Evolutionary conservation across 208 protist genomes (phyloP).

Genomic region (Leishmania amazonensis): DNA sequence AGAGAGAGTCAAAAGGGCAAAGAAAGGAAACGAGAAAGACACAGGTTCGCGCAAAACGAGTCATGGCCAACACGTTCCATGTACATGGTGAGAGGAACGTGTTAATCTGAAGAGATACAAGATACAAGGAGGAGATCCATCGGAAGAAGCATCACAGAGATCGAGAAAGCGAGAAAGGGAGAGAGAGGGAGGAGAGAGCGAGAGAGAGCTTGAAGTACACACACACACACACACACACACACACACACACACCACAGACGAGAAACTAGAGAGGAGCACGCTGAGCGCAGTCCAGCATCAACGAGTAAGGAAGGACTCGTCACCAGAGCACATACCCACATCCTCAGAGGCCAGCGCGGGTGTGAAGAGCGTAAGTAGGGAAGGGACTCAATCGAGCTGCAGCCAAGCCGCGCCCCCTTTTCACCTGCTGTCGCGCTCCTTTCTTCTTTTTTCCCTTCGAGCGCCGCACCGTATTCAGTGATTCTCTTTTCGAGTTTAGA

Average conservation of each 20-base stretch:
- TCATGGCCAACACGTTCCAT: neutral
- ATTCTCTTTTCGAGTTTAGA: slow-evolving; percentile 28
- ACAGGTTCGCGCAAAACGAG: too few relatives aligned
- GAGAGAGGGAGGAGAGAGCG: neutral
- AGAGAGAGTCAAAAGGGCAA: neutral
- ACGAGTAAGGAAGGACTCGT: too few relatives aligned
- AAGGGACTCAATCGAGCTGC: neutral
- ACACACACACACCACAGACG: neutral
- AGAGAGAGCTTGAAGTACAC: neutral
- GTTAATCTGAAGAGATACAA: neutral
- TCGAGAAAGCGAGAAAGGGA: neutral
- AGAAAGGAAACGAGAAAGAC: too few relatives aligned
- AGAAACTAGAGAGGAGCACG: neutral
- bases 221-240: neutral
- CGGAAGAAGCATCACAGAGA: neutral
- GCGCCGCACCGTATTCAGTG: too few relatives aligned
- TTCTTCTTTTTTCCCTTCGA: neutral
- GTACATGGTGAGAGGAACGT: neutral
- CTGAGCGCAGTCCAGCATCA: neutral
- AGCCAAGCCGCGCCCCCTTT: too few relatives aligned
- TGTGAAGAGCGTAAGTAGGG: too few relatives aligned
- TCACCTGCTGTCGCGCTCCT: neutral
- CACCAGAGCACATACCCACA: neutral
- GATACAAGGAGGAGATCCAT: neutral
- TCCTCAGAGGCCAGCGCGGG: neutral